phyloP scores from a whole-genome alignment of 257 asterid species.

The Knoxia roxburghii region DNA sequence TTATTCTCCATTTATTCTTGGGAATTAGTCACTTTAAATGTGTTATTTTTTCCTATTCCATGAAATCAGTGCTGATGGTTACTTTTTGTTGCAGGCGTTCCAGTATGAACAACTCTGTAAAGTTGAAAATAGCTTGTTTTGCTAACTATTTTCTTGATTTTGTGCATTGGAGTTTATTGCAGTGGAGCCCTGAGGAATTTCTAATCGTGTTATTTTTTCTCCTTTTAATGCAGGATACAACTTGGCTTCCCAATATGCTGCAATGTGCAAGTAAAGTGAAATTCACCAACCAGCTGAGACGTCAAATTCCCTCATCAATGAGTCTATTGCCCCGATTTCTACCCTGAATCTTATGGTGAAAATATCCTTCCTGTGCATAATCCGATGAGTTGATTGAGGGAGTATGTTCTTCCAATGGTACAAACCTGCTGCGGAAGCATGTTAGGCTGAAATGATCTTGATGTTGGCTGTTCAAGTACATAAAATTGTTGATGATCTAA shows the following conservation, averaged over 20 bases:
- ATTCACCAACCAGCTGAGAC: background rate
- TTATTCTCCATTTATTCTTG: background rate
- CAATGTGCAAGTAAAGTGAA: background rate
- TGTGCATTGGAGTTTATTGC: slow-evolving; percentile 5
- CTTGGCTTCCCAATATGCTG: background rate
- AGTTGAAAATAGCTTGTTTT: slow-evolving; percentile 35
- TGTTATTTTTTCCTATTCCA: slow-evolving; percentile 16
- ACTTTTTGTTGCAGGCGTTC: slow-evolving; percentile 60
- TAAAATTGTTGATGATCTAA: background rate
- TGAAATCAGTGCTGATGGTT: slow-evolving; percentile 26
- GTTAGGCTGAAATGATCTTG: background rate
- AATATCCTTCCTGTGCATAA: background rate
- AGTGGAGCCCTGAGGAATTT: slow-evolving; percentile 14
- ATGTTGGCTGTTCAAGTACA: background rate
- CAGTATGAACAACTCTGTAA: slow-evolving; percentile 38
- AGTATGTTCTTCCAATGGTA: background rate
- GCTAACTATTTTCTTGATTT: slow-evolving; percentile 17
- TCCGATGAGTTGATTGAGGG: background rate
- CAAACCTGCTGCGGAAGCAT: background rate
- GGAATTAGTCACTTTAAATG: background rate
- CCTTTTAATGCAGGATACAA: slow-evolving; percentile 11
- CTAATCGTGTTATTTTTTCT: slow-evolving; percentile 6
- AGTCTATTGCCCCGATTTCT: background rate
- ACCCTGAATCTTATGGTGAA: background rate
- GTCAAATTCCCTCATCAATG: background rate